Conservation (phyloP, 78 protist genomes). For the Dictyostelium brefeldianum region DNA sequence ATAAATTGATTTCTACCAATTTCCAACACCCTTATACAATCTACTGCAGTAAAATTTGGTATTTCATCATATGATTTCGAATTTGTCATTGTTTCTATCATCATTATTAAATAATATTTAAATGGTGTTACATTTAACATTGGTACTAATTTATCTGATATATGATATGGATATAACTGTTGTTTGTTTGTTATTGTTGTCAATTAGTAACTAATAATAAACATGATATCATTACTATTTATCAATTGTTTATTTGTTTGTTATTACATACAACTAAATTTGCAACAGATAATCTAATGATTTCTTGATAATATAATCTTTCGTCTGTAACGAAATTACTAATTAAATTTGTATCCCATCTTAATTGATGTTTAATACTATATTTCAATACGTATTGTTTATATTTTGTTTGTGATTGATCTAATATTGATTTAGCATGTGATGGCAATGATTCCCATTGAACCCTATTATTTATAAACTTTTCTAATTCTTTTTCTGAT, state of each 20-base stretch:
- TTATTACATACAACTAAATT: slow-evolving; percentile 54
- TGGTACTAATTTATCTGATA: slow-evolving; percentile 54
- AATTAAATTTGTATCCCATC: slow-evolving; percentile 83
- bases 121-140: slow-evolving; percentile 80
- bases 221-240: too few species aligned
- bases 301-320: slow-evolving; percentile 79
- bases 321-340: slow-evolving; percentile 65
- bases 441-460: slow-evolving; percentile 81
- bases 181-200: not conserved
- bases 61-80: slow-evolving; percentile 84
- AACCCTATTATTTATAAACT: slow-evolving; percentile 54
- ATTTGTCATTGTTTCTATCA: slow-evolving; percentile 86
- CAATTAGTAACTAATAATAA: not conserved
- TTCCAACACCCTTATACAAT: slow-evolving; percentile 80
- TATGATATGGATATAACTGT: slow-evolving; percentile 87
- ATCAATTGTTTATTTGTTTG: too few species aligned
- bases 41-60: slow-evolving; percentile 89
- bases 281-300: slow-evolving; percentile 64
- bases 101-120: slow-evolving; percentile 84
- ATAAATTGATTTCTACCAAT: slow-evolving; percentile 88
- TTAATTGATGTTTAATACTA: slow-evolving; percentile 81
- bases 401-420: slow-evolving; percentile 72
- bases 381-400: slow-evolving; percentile 65
- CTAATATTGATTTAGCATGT: slow-evolving; percentile 66
- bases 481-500: slow-evolving; percentile 83